Percentiles rank a stretch among this genome's conserved stretches.
These are phyloP conservation scores for Harringtonia aguacate DNA, from an alignment of 2,329 filamentous ascomycete genomes.

Conservation along the genomic window DNA sequence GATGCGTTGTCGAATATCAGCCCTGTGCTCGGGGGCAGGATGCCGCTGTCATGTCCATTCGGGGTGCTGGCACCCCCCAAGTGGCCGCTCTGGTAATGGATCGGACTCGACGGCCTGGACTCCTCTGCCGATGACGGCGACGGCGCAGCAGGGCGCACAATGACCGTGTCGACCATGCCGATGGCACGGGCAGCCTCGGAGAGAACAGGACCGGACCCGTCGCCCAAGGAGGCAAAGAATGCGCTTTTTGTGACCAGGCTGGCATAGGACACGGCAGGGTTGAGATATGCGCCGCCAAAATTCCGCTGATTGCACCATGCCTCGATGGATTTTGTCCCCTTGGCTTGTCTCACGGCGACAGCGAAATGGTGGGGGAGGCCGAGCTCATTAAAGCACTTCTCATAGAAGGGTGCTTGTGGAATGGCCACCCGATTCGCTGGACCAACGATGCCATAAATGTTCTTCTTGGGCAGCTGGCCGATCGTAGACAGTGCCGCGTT, in stretches of 20 bases:
- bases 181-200: slow-evolving; percentile 71
- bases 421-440: slow-evolving; percentile 51
- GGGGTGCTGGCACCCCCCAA: not conserved
- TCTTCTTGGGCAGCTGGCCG: slow-evolving; percentile 68
- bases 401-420: slow-evolving; percentile 74
- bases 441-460: slow-evolving; percentile 70
- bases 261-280: slow-evolving; percentile 54
- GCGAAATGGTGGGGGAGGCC: slow-evolving; percentile 77
- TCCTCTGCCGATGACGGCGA: slow-evolving; percentile 32
- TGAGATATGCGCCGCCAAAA: slow-evolving; percentile 76
- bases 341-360: slow-evolving; percentile 60
- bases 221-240: slow-evolving; percentile 40
- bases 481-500: slow-evolving; percentile 69
- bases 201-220: slow-evolving; percentile 43
- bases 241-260: slow-evolving; percentile 45
- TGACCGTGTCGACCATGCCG: slow-evolving; percentile 72
- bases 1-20: slow-evolving; percentile 73
- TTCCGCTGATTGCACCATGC: slow-evolving; percentile 59
- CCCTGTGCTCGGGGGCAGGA: slow-evolving; percentile 35
- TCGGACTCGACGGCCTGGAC: slow-evolving; percentile 38
- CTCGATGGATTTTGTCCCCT: slow-evolving; percentile 56
- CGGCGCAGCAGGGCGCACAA: slow-evolving; percentile 43
- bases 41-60: slow-evolving; percentile 10
- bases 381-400: slow-evolving; percentile 72
- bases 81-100: slow-evolving; percentile 21